Base-by-base conservation (phyloP, 2,329 filamentous ascomycete species). In the Lecanosticta acicola region DNA sequence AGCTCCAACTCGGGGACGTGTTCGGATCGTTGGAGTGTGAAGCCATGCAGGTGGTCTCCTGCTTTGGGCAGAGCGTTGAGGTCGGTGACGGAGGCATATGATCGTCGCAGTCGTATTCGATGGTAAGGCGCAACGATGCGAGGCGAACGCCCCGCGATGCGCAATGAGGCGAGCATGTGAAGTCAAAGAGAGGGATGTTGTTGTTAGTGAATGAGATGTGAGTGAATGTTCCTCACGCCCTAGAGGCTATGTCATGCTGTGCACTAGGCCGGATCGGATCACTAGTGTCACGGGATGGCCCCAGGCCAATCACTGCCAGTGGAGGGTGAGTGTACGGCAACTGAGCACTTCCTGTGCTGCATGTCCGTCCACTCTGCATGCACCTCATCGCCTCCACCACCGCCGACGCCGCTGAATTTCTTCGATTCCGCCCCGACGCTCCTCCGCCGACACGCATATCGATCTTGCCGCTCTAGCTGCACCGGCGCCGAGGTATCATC, bases 1-100 rank as follows among this genome's bases (percentile, higher is more conserved):
- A 98, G 71, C 68, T 97, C 87, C 39, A 97, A 79, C 72, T 98
- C 93, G 0, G 90, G 88, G 2, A 98, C 87, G 70, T 94, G 86
- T 71, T 96, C 94, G 50, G 85, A 80, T 50, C 91, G 81, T 61
- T 90, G 75, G 43, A 98, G 74, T 0, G 90, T 96, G 71, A 98
- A 98, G 61, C 93, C 93, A 67, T 97, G 86, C 33, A 97, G 78
- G 69, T 86, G 84, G 63, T 91, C 84, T 62, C 93, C 93, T 1
- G 85, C 78, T 51, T 80, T 82, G 4, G 90, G 89, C 57, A 85
- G 85, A 59, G 79, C 80, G 43, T 83, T 78, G 54, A 93, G 74
- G 63, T 88, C 84, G 14, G 87, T 88, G 38, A 91, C 80, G 40
- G 86, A 84, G 58, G 80, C 75, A 65, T 76, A 75, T 41, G 58